Conservation (phyloP, 176 grass and related monocot genomes). For the Eremochloa ophiuroides region DNA sequence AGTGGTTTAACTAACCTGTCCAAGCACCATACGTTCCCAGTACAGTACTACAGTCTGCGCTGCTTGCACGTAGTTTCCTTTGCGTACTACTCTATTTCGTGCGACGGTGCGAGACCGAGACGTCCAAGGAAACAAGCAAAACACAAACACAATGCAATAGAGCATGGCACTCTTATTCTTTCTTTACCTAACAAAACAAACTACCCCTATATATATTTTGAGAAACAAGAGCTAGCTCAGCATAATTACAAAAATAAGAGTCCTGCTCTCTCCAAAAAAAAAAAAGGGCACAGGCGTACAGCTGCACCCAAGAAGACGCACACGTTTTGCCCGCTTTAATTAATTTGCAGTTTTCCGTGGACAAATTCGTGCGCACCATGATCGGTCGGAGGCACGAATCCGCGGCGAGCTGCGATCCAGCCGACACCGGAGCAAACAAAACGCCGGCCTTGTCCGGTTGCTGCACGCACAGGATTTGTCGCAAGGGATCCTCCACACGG, state of each 20-base stretch:
- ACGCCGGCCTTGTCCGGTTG: slow-evolving; percentile 14
- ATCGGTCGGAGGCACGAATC: not conserved
- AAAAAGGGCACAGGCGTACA: not conserved
- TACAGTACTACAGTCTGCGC: not conserved
- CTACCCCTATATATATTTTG: not conserved
- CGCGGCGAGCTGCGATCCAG: not conserved
- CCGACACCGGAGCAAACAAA: slow-evolving; percentile 27
- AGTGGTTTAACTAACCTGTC: slow-evolving; percentile 9
- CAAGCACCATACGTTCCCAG: not conserved
- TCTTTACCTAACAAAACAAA: not conserved
- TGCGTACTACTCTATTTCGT: not conserved
- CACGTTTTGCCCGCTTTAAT: slow-evolving; percentile 11
- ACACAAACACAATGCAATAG: not conserved
- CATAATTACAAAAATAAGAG: not conserved
- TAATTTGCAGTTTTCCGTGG: not conserved
- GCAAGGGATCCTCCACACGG: not conserved
- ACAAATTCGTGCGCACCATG: not conserved
- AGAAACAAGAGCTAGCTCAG: not conserved
- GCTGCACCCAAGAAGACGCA: not conserved
- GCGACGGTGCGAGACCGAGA: not conserved
- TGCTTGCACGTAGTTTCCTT: slow-evolving; percentile 33
- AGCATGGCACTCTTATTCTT: too few species aligned
- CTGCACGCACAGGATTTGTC: not conserved
- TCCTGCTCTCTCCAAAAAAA: not conserved
- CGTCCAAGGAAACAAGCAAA: not conserved